phyloP scores from a whole-genome alignment of 768 basidiomycete species.

The Boletus reticuloceps region DNA sequence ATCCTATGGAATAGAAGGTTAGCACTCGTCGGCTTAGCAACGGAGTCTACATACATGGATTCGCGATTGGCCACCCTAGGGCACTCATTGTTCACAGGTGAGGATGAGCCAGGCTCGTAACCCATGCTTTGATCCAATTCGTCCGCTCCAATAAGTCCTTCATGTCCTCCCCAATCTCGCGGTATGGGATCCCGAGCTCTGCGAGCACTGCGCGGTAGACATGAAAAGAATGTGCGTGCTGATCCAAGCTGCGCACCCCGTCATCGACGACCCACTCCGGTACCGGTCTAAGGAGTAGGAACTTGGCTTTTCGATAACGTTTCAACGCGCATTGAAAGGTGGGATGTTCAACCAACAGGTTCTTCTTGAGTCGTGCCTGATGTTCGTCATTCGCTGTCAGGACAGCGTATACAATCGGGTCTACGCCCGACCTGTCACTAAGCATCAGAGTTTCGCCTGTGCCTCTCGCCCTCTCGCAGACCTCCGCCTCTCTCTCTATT shows the following conservation, averaged over 20 bases:
- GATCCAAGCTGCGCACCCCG: constrained; percentile 55
- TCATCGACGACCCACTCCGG: constrained; percentile 63
- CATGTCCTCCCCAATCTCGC: constrained; percentile 45
- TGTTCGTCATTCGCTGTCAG: constrained; percentile 40
- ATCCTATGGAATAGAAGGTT: neutral
- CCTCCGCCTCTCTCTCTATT: constrained; percentile 40
- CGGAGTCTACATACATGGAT: neutral
- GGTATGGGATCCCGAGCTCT: constrained; percentile 43
- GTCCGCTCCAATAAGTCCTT: constrained; percentile 35
- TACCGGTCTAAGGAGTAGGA: constrained; percentile 56
- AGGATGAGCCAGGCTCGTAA: neutral
- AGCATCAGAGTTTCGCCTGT: constrained; percentile 36
- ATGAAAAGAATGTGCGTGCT: constrained; percentile 39
- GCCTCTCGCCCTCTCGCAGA: constrained; percentile 9
- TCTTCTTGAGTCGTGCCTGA: constrained; percentile 36
- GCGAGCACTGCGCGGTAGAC: constrained; percentile 40
- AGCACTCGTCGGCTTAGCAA: neutral
- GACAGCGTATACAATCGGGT: constrained; percentile 61
- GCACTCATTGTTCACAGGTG: constrained; percentile 3
- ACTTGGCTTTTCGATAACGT: constrained; percentile 44
- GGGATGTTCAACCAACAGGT: constrained; percentile 33
- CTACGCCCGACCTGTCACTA: constrained; percentile 64
- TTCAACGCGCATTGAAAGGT: constrained; percentile 43
- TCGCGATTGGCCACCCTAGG: neutral
- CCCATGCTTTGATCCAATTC: constrained; percentile 17